Conservation (phyloP, 2,329 filamentous ascomycete genomes). For the Xylariales sp. region DNA sequence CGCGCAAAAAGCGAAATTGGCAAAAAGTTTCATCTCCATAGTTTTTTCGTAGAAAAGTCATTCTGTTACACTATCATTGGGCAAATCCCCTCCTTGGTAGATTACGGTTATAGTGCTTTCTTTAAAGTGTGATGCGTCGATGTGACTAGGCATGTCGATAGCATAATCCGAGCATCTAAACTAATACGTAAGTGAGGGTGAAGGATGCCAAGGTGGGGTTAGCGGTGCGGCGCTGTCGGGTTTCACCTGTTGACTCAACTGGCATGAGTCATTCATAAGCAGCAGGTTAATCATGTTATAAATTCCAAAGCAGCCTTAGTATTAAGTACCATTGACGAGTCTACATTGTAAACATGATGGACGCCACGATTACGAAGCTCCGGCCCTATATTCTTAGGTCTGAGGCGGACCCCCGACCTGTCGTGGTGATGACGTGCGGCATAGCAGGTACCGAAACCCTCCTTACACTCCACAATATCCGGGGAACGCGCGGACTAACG, state of each 20-base stretch:
- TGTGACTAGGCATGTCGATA: not conserved
- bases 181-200: not conserved
- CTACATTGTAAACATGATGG: constrained; percentile 51
- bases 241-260: constrained; percentile 10
- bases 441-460: constrained; percentile 43
- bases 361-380: constrained; percentile 33
- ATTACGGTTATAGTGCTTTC: not conserved
- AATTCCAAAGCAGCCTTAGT: not conserved
- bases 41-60: not conserved
- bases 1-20: not conserved
- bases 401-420: constrained; percentile 39
- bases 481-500: not conserved
- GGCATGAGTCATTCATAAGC: constrained; percentile 19
- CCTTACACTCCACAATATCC: not conserved
- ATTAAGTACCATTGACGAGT: not conserved
- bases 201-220: constrained; percentile 1
- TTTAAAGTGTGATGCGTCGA: not conserved
- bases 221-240: not conserved
- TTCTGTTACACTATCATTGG: not conserved
- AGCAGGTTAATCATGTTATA: not conserved
- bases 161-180: constrained; percentile 2
- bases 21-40: not conserved
- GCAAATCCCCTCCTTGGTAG: not conserved
- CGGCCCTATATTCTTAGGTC: constrained; percentile 28
- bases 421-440: constrained; percentile 50